Evolutionary conservation across 768 basidiomycete species (phyloP), one percentile per base, ranked within the genome.

Genomic region (Glaciozyma martinii): DNA sequence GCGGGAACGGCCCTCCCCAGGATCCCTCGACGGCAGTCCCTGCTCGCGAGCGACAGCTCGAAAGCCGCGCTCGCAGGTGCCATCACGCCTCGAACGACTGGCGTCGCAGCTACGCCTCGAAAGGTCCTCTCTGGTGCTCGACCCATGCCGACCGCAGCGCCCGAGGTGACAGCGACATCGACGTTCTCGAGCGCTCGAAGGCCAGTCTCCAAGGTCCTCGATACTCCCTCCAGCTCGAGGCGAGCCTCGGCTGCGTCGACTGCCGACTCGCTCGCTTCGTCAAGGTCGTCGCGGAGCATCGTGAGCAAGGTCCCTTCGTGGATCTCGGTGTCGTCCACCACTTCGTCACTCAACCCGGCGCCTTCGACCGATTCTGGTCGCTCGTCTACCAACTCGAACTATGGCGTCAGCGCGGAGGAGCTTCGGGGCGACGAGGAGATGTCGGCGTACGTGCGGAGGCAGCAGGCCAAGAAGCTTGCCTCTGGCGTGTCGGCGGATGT

Each of bases 371-470:
- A 86, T 29, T 90, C 87, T 6, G 89, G n/a, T 90, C 91, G 18
- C 5, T 94, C 92, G 2, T 91, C 92, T 0, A 86, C 86, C 32
- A 85, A 84, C 70, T 79, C 53, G 49, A 32, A 64, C 43, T 27
- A 62, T 82, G 3, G 54, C 21, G 79, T 88, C 4, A 90, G 90
- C 64, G 92, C 93, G 65, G 90, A 93, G 67, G 89, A 93, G 75
- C 58, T 87, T 10, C 78, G 88, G 23, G 95, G 89, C 21, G 95
- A 99, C 74, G 92, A 95, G 66, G 95, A 99, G 78, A 99, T 99
- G 95, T 77, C 88, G 73, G 86, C 88, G 64, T 99, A 94, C 76
- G 89, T 97, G 68, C 84, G 85, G 70, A 83, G 92, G 30, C 89
- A 95, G 69, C 87, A 91, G 71, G 84, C 89, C 46, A 91, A 91